Conservation (phyloP, 2,329 filamentous ascomycete species). For the Rhynchosporium secalis region DNA sequence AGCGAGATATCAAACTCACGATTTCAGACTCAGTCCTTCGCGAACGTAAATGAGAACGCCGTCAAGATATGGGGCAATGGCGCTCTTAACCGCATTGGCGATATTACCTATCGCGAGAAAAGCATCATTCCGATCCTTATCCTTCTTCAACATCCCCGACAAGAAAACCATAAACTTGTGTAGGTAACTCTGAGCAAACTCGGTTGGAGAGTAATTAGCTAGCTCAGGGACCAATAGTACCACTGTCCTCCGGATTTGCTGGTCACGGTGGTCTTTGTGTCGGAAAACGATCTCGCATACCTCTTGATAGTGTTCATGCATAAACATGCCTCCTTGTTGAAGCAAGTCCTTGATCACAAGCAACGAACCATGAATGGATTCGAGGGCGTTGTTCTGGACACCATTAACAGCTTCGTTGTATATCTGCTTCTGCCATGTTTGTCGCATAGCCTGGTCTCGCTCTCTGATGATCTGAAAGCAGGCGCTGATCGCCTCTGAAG, state of each 20-base stretch:
- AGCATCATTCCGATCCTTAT: conserved; percentile 90
- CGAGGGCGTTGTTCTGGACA: conserved; percentile 76
- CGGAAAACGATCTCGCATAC: conserved; percentile 90
- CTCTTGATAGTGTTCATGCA: conserved; percentile 92
- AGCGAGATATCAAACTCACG: conserved; percentile 45
- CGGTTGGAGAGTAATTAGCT: conserved; percentile 86
- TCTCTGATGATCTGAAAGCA: conserved; percentile 96
- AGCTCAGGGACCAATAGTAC: conserved; percentile 89
- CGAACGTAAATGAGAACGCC: conserved; percentile 91
- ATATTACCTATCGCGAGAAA: conserved; percentile 96
- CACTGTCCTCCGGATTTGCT: conserved; percentile 84
- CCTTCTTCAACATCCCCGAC: conserved; percentile 88
- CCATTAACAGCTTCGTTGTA: conserved; percentile 82
- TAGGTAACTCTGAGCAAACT: conserved; percentile 84
- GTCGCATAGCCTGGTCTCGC: conserved; percentile 83
- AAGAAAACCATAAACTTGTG: conserved; percentile 98
- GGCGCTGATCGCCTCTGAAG: conserved; percentile 88
- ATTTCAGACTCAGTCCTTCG: conserved; percentile 82
- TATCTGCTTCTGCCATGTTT: conserved; percentile 86
- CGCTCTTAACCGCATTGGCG: conserved; percentile 91
- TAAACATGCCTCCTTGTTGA: conserved; percentile 96
- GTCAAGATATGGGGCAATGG: conserved; percentile 92
- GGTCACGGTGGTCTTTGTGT: conserved; percentile 89
- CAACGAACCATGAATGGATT: conserved; percentile 91
- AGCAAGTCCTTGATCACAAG: conserved; percentile 91